Base-by-base conservation (phyloP, 805 yeast species). In the Teunomyces kruisii region DNA sequence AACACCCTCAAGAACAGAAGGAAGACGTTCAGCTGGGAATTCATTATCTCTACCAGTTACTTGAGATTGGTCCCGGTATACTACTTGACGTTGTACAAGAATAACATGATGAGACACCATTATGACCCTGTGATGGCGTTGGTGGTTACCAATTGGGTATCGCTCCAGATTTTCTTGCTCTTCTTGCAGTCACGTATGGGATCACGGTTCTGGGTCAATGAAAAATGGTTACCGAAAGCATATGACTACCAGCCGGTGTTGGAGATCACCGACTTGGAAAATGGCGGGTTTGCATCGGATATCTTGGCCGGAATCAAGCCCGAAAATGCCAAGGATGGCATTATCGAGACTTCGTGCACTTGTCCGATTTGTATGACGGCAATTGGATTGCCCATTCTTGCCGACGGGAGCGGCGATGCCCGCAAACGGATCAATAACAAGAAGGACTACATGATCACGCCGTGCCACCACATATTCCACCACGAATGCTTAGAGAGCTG, bases 301-400 rank as follows among this genome's bases (percentile, higher is more conserved):
- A 70, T 76, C 14, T 67, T 74, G 37, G 58, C 69, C 15, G 66
- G 66, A 33, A 61, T 69, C 38, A 60, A 62, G 30, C 52, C 58
- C 12, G 56, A 42, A 16, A 47, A 48, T 15, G 57, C 66, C 22
- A 49, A 15, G 15, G 56, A 57, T 10, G 68, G 61, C 45, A 50
- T 63, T 6, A 54, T 67, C 12, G 54, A 59, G 40, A 78, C 80
- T 55, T 68, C 78, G 41, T 76, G 83, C 8, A 94, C 85, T 52
- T 91, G 97, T 72, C 86, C 96, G 6, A 88, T 91, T 50, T 91
- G 97, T 69, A 90, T 91, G 96, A 80, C 75, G 43, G 79, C 80
- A 9, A 78, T 88, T n/a, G 82, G 81, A 15, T 59, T 86, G 15
- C 84, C 84, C 14, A 65, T 81, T 17, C 40, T 46, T 9, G 42